Conservation (phyloP, 2,329 filamentous ascomycete genomes). For the Monilinia vaccinii-corymbosi region DNA sequence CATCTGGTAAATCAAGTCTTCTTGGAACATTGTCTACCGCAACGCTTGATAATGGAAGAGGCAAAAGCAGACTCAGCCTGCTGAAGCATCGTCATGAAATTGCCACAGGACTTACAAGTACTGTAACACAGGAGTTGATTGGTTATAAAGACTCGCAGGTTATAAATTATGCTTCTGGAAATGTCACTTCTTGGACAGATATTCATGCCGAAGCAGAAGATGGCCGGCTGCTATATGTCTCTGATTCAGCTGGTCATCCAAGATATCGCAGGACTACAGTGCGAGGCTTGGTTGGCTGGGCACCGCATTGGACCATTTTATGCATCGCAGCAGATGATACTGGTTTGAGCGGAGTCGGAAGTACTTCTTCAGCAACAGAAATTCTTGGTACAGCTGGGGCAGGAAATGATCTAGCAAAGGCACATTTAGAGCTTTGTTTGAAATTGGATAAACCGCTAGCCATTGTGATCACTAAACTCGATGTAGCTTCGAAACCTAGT, state of each 20-base stretch:
- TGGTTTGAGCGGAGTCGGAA: slow-evolving; percentile 23
- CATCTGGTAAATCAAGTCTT: slow-evolving; percentile 85
- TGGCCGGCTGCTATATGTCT: slow-evolving; percentile 75
- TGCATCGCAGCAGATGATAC: slow-evolving; percentile 76
- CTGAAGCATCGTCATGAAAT: slow-evolving; percentile 93
- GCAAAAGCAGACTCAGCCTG: slow-evolving; percentile 79
- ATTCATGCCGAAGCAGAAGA: slow-evolving; percentile 71
- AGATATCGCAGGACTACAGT: slow-evolving; percentile 84
- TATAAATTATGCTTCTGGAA: slow-evolving; percentile 77
- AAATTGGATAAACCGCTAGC: slow-evolving; percentile 69
- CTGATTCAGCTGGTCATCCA: slow-evolving; percentile 86
- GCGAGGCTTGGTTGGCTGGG: slow-evolving; percentile 87
- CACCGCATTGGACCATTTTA: slow-evolving; percentile 84
- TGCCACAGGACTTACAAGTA: slow-evolving; percentile 84
- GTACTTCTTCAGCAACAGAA: slow-evolving; percentile 43
- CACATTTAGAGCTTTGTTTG: slow-evolving; percentile 78
- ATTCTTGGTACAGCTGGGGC: slow-evolving; percentile 40
- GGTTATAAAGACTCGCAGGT: slow-evolving; percentile 60
- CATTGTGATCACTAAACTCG: slow-evolving; percentile 83
- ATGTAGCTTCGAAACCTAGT: slow-evolving; percentile 66
- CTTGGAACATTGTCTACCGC: slow-evolving; percentile 83
- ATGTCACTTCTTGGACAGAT: slow-evolving; percentile 89
- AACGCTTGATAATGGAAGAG: slow-evolving; percentile 81
- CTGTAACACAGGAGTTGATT: slow-evolving; percentile 85
- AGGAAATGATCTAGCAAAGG: slow-evolving; percentile 63